These are phyloP conservation scores for Fusarium equiseti DNA, from an alignment of 2,329 filamentous ascomycete species.

Conservation along the genomic window DNA sequence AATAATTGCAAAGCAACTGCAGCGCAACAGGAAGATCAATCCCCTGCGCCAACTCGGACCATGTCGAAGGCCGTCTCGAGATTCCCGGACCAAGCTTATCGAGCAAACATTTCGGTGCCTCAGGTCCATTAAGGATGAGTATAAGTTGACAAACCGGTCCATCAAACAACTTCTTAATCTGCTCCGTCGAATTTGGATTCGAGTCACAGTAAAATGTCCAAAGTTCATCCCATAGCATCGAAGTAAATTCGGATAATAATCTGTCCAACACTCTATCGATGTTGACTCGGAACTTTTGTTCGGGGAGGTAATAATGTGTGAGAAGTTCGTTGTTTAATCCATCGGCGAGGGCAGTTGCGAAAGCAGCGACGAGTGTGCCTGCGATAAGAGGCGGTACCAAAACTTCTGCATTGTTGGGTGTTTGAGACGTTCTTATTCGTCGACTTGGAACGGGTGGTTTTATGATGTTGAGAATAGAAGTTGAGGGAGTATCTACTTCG, in stretches of 20 bases:
- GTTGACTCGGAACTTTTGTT: slow-evolving; percentile 51
- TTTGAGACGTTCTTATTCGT: slow-evolving; percentile 47
- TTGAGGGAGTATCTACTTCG: slow-evolving; percentile 16
- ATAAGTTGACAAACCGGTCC: slow-evolving; percentile 55
- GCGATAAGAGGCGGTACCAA: slow-evolving; percentile 54
- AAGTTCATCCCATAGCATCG: slow-evolving; percentile 54
- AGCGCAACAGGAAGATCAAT: slow-evolving; percentile 53
- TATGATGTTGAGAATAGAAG: slow-evolving; percentile 42
- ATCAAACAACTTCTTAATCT: slow-evolving; percentile 53
- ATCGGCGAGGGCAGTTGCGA: slow-evolving; percentile 52
- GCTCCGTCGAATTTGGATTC: slow-evolving; percentile 47
- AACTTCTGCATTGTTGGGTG: slow-evolving; percentile 50
- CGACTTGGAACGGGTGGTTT: slow-evolving; percentile 54
- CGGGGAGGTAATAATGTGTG: slow-evolving; percentile 54
- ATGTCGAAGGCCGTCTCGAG: slow-evolving; percentile 49
- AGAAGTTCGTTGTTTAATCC: slow-evolving; percentile 53
- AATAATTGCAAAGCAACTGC: slow-evolving; percentile 53
- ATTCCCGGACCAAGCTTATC: slow-evolving; percentile 53
- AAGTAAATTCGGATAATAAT: slow-evolving; percentile 51
- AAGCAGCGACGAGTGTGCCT: slow-evolving; percentile 52
- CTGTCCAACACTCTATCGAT: slow-evolving; percentile 54
- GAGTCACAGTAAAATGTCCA: slow-evolving; percentile 51
- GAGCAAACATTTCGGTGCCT: slow-evolving; percentile 52
- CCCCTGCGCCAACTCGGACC: slow-evolving; percentile 50
- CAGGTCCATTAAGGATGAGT: slow-evolving; percentile 54